phyloP scores from a whole-genome alignment of 192 early-diverging fungal genomes.

The Backusella liffmaniae region DNA sequence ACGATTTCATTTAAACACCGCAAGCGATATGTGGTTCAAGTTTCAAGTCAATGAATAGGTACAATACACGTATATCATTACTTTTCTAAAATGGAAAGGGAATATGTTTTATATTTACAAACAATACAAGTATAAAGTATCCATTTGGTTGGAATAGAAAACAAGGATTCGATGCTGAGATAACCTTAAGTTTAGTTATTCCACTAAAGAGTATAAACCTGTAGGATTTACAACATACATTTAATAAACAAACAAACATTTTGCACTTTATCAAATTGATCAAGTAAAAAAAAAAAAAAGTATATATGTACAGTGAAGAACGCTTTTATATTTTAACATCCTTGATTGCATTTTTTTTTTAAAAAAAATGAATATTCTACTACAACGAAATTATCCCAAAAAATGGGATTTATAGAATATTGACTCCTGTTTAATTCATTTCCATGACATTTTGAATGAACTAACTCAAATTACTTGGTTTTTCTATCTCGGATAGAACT shows the following conservation, averaged over 20 bases:
- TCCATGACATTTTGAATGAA: not conserved
- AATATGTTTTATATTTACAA: not conserved
- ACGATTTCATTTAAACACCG: not conserved
- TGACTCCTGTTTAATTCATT: not conserved
- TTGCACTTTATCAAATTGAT: not conserved
- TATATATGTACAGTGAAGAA: too few species aligned
- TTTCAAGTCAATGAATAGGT: not conserved
- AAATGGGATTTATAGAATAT: not conserved
- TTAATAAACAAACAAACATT: not conserved
- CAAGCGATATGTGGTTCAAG: not conserved
- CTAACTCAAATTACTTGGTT: not conserved
- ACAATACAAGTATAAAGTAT: not conserved
- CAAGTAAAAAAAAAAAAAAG: not conserved
- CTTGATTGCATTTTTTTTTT: not conserved
- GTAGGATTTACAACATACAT: not conserved
- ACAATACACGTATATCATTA: not conserved
- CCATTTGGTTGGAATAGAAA: not conserved
- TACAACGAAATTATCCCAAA: not conserved
- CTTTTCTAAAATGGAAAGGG: not conserved
- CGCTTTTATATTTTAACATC: not conserved
- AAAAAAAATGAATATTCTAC: not conserved
- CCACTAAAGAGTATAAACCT: not conserved
- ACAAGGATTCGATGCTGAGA: not conserved
- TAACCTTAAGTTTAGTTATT: not conserved
- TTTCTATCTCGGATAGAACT: too few species aligned